A percentile compares a stretch with the other conserved stretches of the same genome.
These are phyloP conservation scores for Russula abietina DNA, from an alignment of 768 basidiomycete genomes.

Conservation along the genomic window DNA sequence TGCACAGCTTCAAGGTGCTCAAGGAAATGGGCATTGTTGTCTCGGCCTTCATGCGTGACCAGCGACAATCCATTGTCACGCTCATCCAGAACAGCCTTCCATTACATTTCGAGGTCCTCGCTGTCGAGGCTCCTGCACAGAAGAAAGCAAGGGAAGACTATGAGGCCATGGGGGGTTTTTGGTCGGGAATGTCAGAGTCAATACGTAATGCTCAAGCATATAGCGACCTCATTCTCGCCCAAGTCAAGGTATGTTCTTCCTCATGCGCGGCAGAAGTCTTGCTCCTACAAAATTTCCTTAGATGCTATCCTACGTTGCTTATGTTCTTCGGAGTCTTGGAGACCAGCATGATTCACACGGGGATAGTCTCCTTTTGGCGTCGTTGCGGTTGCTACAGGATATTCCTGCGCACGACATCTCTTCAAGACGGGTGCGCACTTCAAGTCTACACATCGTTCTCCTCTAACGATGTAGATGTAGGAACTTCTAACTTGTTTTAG, in stretches of 20 bases:
- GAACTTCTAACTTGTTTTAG: conserved; percentile 90
- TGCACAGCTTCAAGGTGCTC: conserved; percentile 87
- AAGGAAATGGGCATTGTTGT: conserved; percentile 92
- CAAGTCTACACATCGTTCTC: background rate
- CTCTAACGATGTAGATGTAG: conserved; percentile 36
- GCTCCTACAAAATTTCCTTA: conserved; percentile 30
- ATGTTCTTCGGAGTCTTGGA: conserved; percentile 68
- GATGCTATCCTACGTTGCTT: conserved; percentile 90
- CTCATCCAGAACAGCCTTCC: conserved; percentile 65
- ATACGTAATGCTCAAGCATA: conserved; percentile 72
- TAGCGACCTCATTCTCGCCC: conserved; percentile 77
- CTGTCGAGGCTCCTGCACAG: conserved; percentile 77
- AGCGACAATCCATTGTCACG: conserved; percentile 56
- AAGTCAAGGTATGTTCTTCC: conserved; percentile 68
- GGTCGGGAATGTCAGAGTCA: conserved; percentile 73
- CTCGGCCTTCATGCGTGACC: conserved; percentile 82
- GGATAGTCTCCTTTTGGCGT: conserved; percentile 71
- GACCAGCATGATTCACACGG: conserved; percentile 67
- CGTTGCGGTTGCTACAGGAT: conserved; percentile 86
- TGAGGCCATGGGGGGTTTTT: conserved; percentile 76
- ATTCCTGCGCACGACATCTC: conserved; percentile 82
- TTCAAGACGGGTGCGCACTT: conserved; percentile 63
- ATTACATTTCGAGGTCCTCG: conserved; percentile 74
- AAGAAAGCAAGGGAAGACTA: conserved; percentile 66
- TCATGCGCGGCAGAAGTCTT: background rate